These are phyloP conservation scores for Leccinum holopus DNA, from an alignment of 1,284 basidiomycete genomes.

Conservation along the genomic window DNA sequence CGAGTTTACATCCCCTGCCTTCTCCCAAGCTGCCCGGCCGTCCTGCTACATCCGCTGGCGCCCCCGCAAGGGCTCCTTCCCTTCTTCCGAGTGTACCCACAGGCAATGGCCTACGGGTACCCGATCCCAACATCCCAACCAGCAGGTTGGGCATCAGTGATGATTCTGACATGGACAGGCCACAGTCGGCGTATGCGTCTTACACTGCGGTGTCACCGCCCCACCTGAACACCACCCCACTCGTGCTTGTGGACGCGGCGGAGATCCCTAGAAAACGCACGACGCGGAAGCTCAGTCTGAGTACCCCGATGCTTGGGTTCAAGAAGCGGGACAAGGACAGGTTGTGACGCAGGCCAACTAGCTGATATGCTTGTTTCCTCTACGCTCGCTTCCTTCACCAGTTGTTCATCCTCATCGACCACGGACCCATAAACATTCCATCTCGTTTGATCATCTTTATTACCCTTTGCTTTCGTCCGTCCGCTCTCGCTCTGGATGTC, in stretches of 20 bases:
- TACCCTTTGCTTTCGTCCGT: constrained; percentile 10
- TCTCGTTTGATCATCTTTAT: constrained; percentile 19
- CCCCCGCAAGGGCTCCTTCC: constrained; percentile 1
- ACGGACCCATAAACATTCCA: constrained; percentile 2
- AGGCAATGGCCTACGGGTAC: neutral
- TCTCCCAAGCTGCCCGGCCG: constrained; percentile 19
- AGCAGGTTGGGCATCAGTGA: neutral
- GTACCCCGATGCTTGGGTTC: constrained; percentile 59
- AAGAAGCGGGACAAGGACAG: constrained; percentile 47
- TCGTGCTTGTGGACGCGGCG: constrained; percentile 21
- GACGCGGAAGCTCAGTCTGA: constrained; percentile 67
- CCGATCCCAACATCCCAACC: neutral
- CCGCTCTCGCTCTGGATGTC: neutral
- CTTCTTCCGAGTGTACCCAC: neutral
- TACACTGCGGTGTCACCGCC: constrained; percentile 11
- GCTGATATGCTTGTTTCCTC: neutral
- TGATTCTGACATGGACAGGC: constrained; percentile 13
- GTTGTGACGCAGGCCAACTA: constrained; percentile 16
- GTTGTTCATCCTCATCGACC: neutral
- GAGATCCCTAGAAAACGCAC: constrained; percentile 42
- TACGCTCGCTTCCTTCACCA: neutral
- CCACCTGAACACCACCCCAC: constrained; percentile 25
- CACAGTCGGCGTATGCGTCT: constrained; percentile 30
- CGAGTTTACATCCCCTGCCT: neutral
- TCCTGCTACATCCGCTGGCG: constrained; percentile 28